Percentiles rank a stretch among this genome's conserved stretches.
phyloP scores from a whole-genome alignment of 805 yeast genomes.

The Barnettozyma populi region DNA sequence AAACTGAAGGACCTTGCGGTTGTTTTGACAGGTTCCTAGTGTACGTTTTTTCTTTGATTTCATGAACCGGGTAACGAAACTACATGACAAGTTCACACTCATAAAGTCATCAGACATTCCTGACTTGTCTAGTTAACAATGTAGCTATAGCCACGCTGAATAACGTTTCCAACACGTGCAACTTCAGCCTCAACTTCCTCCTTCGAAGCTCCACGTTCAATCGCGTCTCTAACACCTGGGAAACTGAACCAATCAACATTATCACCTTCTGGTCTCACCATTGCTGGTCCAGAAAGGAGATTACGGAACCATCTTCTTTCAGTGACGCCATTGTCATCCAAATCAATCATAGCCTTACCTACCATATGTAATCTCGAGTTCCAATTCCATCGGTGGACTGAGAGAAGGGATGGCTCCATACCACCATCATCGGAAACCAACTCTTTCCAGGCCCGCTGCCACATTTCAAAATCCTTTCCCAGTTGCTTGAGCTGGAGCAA shows the following conservation, averaged over 20 bases:
- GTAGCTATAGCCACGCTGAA: background rate
- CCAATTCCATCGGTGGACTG: conserved; percentile 76
- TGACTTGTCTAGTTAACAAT: background rate
- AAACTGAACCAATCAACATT: conserved; percentile 56
- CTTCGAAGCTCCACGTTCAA: conserved; percentile 24
- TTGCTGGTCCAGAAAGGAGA: conserved; percentile 62
- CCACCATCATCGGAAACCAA: conserved; percentile 48
- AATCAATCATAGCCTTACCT: conserved; percentile 46
- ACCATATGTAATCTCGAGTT: conserved; percentile 59
- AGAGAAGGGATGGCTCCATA: conserved; percentile 65
- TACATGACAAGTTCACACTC: background rate
- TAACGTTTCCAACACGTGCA: conserved; percentile 1
- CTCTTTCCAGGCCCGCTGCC: conserved; percentile 61
- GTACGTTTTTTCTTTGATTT: background rate
- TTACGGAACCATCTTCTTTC: conserved; percentile 64
- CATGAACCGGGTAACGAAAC: background rate
- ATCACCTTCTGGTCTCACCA: conserved; percentile 44
- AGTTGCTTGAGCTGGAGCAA: conserved; percentile 36
- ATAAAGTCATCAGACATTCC: background rate
- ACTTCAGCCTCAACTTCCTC: conserved; percentile 6
- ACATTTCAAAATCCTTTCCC: conserved; percentile 45
- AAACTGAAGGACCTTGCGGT: background rate
- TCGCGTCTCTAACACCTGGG: conserved; percentile 71
- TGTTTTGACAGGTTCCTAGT: background rate
- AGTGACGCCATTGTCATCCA: conserved; percentile 33